Evolutionary conservation across 257 asterid species (phyloP), one percentile per base, ranked within the genome.

Genomic region (Echites panduratus): DNA sequence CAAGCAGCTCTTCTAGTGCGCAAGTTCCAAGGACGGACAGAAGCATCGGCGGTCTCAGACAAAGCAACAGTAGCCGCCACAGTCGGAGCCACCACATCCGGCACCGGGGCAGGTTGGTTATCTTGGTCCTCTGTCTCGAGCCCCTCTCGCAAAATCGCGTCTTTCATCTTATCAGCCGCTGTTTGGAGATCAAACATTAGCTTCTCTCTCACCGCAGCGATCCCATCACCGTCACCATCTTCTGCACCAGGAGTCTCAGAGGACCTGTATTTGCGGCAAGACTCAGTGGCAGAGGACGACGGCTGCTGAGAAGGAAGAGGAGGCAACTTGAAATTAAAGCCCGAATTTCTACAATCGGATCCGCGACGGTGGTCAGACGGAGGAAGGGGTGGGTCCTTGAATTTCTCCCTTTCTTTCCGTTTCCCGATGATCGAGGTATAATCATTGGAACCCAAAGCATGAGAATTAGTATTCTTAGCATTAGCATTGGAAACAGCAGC

Each of bases 181-280:
- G 90, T 85, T 81, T 88, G 96, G 76, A 90, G 89, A 88, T 93
- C 97, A 87, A 83, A 47, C 87, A 90, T 84, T n/a, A 89, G 86
- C 79, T 88, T 89, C 91, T 82, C 85, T 68, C 96, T 83, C 4
- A 84, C 86, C 54, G 88, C 91, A 2, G 88, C 89, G 75, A 92
- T 89, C 72, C 93, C 97, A 5, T 75, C 76, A 13, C 84, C 92
- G n/a, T 71, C 85, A 26, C 73, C 84, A 7, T 43, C 80, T 24
- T 26, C 75, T 16, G 66, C 71, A 7, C 65, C 76, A 47, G 47
- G 74, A 49, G 50, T 73, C 57, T 40, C 73, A 75, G 45, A 64
- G 77, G 75, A 58, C 79, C 72, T 76, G 40, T 65, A 61, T 63
- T 45, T 76, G 22, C 58, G 66, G 68, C 49, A 5, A 61, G 38